Evolutionary conservation across 768 basidiomycete species (phyloP), one percentile per base, ranked within the genome.

Genomic region (Daedaleopsis nitida): DNA sequence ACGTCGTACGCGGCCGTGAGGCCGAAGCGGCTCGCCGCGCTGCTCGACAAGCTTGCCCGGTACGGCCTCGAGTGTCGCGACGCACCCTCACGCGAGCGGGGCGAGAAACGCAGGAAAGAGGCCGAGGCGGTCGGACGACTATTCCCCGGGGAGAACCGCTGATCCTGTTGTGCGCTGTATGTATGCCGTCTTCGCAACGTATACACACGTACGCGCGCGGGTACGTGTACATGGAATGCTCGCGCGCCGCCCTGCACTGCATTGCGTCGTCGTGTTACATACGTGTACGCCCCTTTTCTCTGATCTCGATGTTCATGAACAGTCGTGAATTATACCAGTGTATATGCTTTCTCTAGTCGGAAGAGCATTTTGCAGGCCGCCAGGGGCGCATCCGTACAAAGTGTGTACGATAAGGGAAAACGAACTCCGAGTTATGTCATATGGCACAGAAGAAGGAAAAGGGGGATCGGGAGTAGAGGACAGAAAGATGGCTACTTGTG

Each of bases 31-130:
- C 75, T 95, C 45, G 87, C 90, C 57, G 78, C 85, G 3, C 73
- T 95, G 49, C 80, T 95, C 8, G 91, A 94, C 66, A 94, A 94
- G 73, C 77, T 95, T 44, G 85, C 87, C 3, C 85, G 80, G 58
- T 88, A 81, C 67, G 90, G 91, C 1, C 72, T 82, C 6, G 80
- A 78, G 7, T 85, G 86, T 65, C 81, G 88, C 50, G 87, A 92
- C 62, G 67, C 75, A 24, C 67, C 77, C 12, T 79, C 84, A 14
- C 80, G 86, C 58, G 90, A 94, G 65, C 74, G 80, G 52, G 91
- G 84, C 3, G 90, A 92, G 69, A 85, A 77, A 69, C 81, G 92
- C 56, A 80, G 86, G 66, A 91, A 83, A 69, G 91, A 94, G 73
- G 89, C 89, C 27, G 91, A 93, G 56, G 81, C 83, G 19, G 83